Evolutionary conservation across 1,284 basidiomycete genomes (phyloP), one percentile per base, ranked within the genome.

Genomic region (Rhodofomes roseus): DNA sequence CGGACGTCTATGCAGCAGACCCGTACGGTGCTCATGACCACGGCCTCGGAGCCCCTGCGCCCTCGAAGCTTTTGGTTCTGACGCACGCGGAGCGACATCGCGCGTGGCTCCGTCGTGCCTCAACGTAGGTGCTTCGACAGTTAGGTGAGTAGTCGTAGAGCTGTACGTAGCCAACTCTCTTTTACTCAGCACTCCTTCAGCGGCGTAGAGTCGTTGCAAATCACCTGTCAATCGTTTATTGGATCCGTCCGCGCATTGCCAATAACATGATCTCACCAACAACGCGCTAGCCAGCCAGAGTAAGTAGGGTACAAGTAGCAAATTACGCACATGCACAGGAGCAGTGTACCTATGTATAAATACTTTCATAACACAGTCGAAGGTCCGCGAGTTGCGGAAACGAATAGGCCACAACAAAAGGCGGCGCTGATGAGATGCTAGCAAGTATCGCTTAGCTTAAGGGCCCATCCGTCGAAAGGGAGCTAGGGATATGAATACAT

Each of bases 301-400:
- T 52, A 43, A 43, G 40, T 50, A 51, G 20, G 29, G 56, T 57
- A 58, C 51, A 58, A 20, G 50, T 52, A 53, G 31, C 37, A 29
- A 27, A 58, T 58, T 58, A 58, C 50, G 57, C 50, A 58, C 57
- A 58, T 41, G 51, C 50, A 52, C 31, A 54, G 23, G 18, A 25
- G 46, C 46, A 51, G 40, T 52, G 50, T 12, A 34, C 11, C 20
- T 59, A 54, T 59, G 43, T 59, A 59, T 52, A 40, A 2, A 36
- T 59, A 59, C 52, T 59, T 59, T 59, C 52, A 54, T 34, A 59
- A 16, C 18, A 23, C 3, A 7, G 25, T 20, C 34, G 22, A 22
- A n/a, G 31, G 54, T 18, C 16, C 20, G 37, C 36, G n/a, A 23
- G 14, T n/a, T 7, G 40, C 39, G 39, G 11, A 37, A 25, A 36